These are phyloP conservation scores for Eragrostis curvula DNA, from an alignment of 176 grass and related monocot genomes.

Conservation along the genomic window DNA sequence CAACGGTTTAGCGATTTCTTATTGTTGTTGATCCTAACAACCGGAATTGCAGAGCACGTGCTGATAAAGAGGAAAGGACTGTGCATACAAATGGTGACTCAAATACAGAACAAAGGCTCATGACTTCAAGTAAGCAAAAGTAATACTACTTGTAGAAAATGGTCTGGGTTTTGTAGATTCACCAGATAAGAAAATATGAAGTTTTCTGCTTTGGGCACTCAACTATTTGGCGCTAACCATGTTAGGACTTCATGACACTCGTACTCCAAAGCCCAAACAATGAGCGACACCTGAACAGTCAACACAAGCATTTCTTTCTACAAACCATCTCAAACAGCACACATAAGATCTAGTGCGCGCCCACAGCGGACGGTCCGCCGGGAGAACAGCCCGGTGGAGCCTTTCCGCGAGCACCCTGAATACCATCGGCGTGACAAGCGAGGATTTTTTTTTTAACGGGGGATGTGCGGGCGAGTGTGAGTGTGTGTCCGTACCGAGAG, in stretches of 20 bases:
- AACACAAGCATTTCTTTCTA: neutral
- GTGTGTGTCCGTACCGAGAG: conserved; percentile 38
- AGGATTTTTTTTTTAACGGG: neutral
- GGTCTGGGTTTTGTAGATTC: neutral
- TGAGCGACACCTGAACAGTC: too few species aligned
- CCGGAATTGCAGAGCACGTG: neutral
- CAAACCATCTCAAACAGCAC: neutral
- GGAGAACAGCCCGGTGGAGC: neutral
- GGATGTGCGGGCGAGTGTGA: neutral
- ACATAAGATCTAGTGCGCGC: neutral
- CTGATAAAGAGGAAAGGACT: neutral
- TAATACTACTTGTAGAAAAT: neutral
- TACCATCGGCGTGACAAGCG: neutral
- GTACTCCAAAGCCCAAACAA: neutral
- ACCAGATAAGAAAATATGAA: neutral
- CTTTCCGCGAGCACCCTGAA: neutral
- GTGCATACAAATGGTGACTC: neutral
- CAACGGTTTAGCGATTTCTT: neutral
- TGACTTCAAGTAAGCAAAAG: neutral
- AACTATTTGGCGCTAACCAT: neutral
- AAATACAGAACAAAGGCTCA: neutral
- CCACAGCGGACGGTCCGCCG: neutral
- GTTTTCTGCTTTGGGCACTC: neutral
- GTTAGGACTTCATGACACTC: neutral
- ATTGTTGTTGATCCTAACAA: neutral